phyloP scores from a whole-genome alignment of 176 grass and related monocot genomes.

The Puya raimondii region DNA sequence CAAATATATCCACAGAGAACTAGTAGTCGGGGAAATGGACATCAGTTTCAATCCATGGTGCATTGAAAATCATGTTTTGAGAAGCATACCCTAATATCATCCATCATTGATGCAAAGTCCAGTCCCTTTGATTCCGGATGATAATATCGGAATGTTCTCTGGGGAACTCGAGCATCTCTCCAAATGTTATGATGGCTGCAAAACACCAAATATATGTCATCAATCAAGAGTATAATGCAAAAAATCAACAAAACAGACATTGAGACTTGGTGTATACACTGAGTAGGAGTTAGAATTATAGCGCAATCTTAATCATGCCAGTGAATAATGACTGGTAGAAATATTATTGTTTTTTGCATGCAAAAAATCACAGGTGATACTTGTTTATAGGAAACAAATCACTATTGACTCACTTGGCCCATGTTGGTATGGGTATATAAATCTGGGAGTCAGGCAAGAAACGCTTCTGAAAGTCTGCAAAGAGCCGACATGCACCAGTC shows the following conservation, averaged over 20 bases:
- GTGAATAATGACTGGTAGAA: background rate
- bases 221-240: background rate
- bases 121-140: constrained; percentile 76
- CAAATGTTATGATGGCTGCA: constrained; percentile 94
- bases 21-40: background rate
- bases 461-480: constrained; percentile 91
- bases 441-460: constrained; percentile 87
- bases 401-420: constrained; percentile 67
- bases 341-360: background rate
- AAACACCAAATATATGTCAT: constrained; percentile 21
- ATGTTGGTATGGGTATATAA: constrained; percentile 90
- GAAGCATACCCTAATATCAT: constrained; percentile 69
- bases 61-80: constrained; percentile 1
- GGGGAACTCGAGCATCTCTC: constrained; percentile 82
- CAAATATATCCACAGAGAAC: too few species aligned
- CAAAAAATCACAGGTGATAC: too few species aligned
- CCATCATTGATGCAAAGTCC: constrained; percentile 82
- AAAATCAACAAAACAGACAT: background rate
- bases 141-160: constrained; percentile 72
- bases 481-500: constrained; percentile 84
- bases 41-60: background rate
- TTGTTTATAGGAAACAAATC: background rate
- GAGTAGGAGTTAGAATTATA: too few species aligned
- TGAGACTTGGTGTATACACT: background rate
- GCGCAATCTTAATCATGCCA: background rate